These are phyloP conservation scores for Capronia epimyces DNA, from an alignment of 2,329 filamentous ascomycete genomes.

Conservation along the genomic window DNA sequence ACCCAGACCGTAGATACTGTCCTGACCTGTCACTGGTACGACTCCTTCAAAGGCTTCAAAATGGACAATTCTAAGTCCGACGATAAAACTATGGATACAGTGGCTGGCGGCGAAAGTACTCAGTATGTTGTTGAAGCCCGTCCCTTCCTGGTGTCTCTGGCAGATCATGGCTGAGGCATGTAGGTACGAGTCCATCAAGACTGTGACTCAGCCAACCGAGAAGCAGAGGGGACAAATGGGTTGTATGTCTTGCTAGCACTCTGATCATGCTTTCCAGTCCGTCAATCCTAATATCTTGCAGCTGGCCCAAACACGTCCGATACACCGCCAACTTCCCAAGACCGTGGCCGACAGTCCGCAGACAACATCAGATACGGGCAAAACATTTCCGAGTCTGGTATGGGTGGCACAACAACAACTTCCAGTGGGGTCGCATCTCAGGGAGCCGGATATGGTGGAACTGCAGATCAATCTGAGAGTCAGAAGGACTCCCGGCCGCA, in stretches of 20 bases:
- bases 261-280: not conserved
- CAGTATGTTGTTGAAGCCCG: slow-evolving; percentile 42
- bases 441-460: slow-evolving; percentile 40
- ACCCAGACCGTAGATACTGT: slow-evolving; percentile 26
- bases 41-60: slow-evolving; percentile 20
- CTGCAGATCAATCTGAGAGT: slow-evolving; percentile 36
- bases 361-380: slow-evolving; percentile 54
- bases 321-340: slow-evolving; percentile 5
- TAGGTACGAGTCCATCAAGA: slow-evolving; percentile 55
- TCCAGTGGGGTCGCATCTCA: slow-evolving; percentile 37
- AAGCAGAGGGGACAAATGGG: slow-evolving; percentile 56
- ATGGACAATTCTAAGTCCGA: slow-evolving; percentile 9
- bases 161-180: not conserved
- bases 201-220: slow-evolving; percentile 45
- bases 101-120: slow-evolving; percentile 55
- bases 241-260: slow-evolving; percentile 35
- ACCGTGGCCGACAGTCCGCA: slow-evolving; percentile 40
- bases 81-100: slow-evolving; percentile 52
- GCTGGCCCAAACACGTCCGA: slow-evolving; percentile 19
- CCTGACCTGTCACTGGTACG: slow-evolving; percentile 27
- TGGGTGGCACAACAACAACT: slow-evolving; percentile 49
- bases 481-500: slow-evolving; percentile 42
- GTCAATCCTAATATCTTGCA: slow-evolving; percentile 13
- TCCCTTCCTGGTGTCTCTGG: not conserved
- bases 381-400: slow-evolving; percentile 51